Evolutionary conservation across 2,329 filamentous ascomycete genomes (phyloP).

Genomic region (Arthrobotrys conoides): DNA sequence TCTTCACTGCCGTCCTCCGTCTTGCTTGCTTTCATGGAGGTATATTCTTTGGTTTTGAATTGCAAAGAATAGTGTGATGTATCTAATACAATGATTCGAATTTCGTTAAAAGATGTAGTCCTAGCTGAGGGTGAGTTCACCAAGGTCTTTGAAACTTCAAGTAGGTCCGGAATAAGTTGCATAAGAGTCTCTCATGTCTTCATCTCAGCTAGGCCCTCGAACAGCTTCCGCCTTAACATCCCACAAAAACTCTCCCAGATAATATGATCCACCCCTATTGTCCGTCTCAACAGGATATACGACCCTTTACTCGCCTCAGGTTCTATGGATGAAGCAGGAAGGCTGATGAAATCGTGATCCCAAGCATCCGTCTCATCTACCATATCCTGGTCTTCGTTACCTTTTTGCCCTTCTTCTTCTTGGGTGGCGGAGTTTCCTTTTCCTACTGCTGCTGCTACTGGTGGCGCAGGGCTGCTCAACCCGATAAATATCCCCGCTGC

Average conservation of each 20-base stretch:
- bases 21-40: neutral
- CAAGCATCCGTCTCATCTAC: slow-evolving; percentile 71
- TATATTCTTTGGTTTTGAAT: neutral
- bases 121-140: neutral
- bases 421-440: slow-evolving; percentile 58
- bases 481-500: slow-evolving; percentile 70
- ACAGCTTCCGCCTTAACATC: slow-evolving; percentile 76
- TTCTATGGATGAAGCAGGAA: slow-evolving; percentile 66
- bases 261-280: slow-evolving; percentile 79
- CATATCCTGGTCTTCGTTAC: slow-evolving; percentile 66
- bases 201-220: slow-evolving; percentile 33
- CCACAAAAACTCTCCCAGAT: slow-evolving; percentile 91
- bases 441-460: slow-evolving; percentile 62
- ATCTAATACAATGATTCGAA: slow-evolving; percentile 1
- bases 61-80: slow-evolving; percentile 24
- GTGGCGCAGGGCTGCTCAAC: slow-evolving; percentile 65
- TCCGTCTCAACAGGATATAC: slow-evolving; percentile 76
- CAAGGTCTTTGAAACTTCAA: too few relatives aligned
- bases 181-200: slow-evolving; percentile 9
- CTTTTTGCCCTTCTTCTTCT: slow-evolving; percentile 60
- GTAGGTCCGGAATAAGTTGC: neutral
- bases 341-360: slow-evolving; percentile 69
- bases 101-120: neutral
- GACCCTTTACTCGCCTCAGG: slow-evolving; percentile 68
- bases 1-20: neutral